Evolutionary conservation across 1,284 basidiomycete genomes (phyloP), one percentile per base, ranked within the genome.

Genomic region (Hemileia vastatrix): DNA sequence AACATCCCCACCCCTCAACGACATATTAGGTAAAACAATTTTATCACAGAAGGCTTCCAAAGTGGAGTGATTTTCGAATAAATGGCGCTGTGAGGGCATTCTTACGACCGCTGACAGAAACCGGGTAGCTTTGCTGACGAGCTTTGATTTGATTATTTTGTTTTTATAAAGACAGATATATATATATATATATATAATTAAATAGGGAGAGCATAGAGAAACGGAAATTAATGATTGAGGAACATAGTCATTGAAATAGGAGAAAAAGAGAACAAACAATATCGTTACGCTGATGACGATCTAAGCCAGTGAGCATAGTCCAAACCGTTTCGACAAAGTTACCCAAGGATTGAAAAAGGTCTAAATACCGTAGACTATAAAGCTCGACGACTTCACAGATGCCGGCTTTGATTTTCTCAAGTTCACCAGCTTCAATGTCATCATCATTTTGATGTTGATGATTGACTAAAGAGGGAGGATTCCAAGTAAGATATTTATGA

Each of bases 301-400:
- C 82, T 68, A 90, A 86, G 57, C 83, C 83, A 9, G 86, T 86
- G 33, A 94, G 79, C 65, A 97, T 84, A 45, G 83, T 81, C 94
- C 94, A 98, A 9, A 96, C 88, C n/a, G 84, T 84, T 71, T 87
- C 84, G 11, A 97, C 90, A 69, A 97, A 87, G n/a, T 43, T 43
- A 36, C 54, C 61, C 61, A 63, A 56, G 54, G 57, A 56, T 11
- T 54, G 61, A 53, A 96, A 84, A 63, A 87, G 87, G 68, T 97
- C 94, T 2, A 88, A 84, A 76, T 94, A 97, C 50, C 92, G 81
- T 78, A 93, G 88, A 55, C 91, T 85, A 76, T 89, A 97, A 40
- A 97, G 81, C 83, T 95, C 92, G 40, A 86, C 85, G 60, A 95
- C 89, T 77, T 97, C 93, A 60, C 96, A 86, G 59, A 97, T 87